Evolutionary conservation across 192 early-diverging fungal species (phyloP).

Genomic region (Podila horticola): DNA sequence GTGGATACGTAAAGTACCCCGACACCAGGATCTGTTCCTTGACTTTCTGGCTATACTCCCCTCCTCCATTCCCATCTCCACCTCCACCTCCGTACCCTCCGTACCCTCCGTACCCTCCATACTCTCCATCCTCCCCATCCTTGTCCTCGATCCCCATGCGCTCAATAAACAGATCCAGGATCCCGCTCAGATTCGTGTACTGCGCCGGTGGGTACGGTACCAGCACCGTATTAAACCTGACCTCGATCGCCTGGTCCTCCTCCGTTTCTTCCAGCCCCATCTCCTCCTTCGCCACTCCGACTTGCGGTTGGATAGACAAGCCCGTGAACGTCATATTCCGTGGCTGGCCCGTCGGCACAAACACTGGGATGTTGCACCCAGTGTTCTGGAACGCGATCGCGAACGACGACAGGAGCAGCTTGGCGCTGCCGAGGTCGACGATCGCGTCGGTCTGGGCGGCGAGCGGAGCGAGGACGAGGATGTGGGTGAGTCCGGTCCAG

Average conservation of each 20-base stretch:
- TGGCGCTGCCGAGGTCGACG: slow-evolving; percentile 69
- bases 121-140: neutral
- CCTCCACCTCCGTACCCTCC: slow-evolving; percentile 4
- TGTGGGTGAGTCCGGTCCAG: slow-evolving; percentile 67
- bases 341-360: slow-evolving; percentile 61
- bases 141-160: slow-evolving; percentile 47
- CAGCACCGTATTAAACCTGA: slow-evolving; percentile 46
- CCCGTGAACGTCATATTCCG: slow-evolving; percentile 42
- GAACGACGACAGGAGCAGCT: slow-evolving; percentile 71
- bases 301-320: slow-evolving; percentile 41
- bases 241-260: slow-evolving; percentile 48
- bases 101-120: slow-evolving; percentile 1
- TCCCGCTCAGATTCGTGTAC: slow-evolving; percentile 50
- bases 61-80: neutral
- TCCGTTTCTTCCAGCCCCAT: slow-evolving; percentile 36
- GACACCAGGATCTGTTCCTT: slow-evolving; percentile 51
- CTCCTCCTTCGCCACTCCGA: slow-evolving; percentile 13
- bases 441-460: slow-evolving; percentile 46
- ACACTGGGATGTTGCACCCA: slow-evolving; percentile 71
- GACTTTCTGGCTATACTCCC: slow-evolving; percentile 7
- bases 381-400: slow-evolving; percentile 74
- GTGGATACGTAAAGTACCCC: slow-evolving; percentile 59
- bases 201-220: slow-evolving; percentile 45
- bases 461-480: slow-evolving; percentile 61
- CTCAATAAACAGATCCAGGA: slow-evolving; percentile 48